A percentile compares a stretch with the other conserved stretches of the same genome.
Conservation (phyloP, 192 early-diverging fungal genomes). For the Backusella liffmaniae region DNA sequence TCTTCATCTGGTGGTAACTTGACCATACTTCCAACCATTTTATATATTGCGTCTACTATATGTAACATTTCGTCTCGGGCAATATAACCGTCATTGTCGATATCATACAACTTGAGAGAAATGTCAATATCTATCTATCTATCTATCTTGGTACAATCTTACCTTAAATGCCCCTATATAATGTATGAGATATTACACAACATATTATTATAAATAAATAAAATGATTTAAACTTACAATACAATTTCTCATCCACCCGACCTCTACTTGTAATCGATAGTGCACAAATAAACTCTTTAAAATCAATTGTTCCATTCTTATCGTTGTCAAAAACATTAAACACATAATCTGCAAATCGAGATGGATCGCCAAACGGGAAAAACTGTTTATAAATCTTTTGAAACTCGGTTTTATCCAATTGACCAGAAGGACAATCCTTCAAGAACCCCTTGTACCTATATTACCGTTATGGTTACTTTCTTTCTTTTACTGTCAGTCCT, state of each 20-base stretch:
- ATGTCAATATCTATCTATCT: not conserved
- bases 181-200: not conserved
- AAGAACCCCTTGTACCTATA: constrained; percentile 92
- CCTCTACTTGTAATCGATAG: constrained; percentile 85
- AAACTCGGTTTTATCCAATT: constrained; percentile 83
- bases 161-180: constrained; percentile 28
- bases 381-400: constrained; percentile 94
- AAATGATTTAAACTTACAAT: constrained; percentile 55
- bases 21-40: constrained; percentile 91
- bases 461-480: not conserved
- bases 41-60: constrained; percentile 94
- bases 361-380: constrained; percentile 95
- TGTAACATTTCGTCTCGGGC: constrained; percentile 86
- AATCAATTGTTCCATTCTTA: constrained; percentile 87
- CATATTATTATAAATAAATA: not conserved
- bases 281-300: constrained; percentile 89
- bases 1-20: constrained; percentile 89
- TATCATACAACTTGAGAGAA: constrained; percentile 70
- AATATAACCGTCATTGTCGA: constrained; percentile 85
- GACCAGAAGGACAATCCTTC: constrained; percentile 87
- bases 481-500: not conserved
- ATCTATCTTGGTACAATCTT: not conserved
- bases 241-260: constrained; percentile 79
- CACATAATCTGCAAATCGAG: constrained; percentile 85
- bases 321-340: constrained; percentile 92